Evolutionary conservation across 495 filamentous ascomycete species (phyloP).

Genomic region (Letharia lupina): DNA sequence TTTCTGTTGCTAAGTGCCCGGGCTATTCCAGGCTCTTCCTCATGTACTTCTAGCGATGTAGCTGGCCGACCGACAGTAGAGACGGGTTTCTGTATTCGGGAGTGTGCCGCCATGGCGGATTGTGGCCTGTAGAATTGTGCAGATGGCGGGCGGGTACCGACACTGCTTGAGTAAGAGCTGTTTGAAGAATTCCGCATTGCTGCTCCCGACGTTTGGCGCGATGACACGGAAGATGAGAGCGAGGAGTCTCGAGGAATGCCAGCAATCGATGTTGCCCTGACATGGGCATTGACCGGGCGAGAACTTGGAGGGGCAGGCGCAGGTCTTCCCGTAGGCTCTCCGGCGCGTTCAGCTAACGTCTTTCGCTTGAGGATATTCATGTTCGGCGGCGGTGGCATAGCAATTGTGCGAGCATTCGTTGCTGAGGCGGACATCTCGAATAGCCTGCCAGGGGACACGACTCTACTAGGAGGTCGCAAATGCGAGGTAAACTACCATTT

Average conservation of each 20-base stretch:
- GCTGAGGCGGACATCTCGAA: conserved; percentile 56
- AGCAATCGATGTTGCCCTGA: conserved; percentile 34
- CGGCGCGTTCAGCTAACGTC: conserved; percentile 49
- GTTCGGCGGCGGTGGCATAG: conserved; percentile 44
- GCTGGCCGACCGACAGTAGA: conserved; percentile 46
- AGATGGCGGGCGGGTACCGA: conserved; percentile 46
- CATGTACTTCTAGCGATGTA: conserved; percentile 51
- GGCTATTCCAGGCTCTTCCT: conserved; percentile 35
- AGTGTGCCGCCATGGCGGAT: conserved; percentile 34
- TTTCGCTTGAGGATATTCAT: conserved; percentile 42
- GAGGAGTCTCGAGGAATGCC: conserved; percentile 38
- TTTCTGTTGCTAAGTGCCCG: conserved; percentile 51
- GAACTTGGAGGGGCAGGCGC: conserved; percentile 34
- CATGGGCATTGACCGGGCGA: conserved; percentile 27
- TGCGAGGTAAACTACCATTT: conserved; percentile 20
- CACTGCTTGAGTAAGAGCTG: conserved; percentile 46
- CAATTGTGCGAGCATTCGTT: conserved; percentile 55
- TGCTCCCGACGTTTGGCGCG: conserved; percentile 36
- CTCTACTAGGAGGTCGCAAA: conserved; percentile 17
- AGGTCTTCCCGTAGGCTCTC: conserved; percentile 36
- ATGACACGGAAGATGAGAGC: conserved; percentile 35
- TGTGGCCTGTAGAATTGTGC: conserved; percentile 38
- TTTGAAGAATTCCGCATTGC: conserved; percentile 43
- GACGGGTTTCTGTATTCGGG: conserved; percentile 34
- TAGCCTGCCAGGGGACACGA: conserved; percentile 32